Evolutionary conservation across 2,329 filamentous ascomycete species (phyloP), one percentile per base, ranked within the genome.

Genomic region (Diplodia sapinea): DNA sequence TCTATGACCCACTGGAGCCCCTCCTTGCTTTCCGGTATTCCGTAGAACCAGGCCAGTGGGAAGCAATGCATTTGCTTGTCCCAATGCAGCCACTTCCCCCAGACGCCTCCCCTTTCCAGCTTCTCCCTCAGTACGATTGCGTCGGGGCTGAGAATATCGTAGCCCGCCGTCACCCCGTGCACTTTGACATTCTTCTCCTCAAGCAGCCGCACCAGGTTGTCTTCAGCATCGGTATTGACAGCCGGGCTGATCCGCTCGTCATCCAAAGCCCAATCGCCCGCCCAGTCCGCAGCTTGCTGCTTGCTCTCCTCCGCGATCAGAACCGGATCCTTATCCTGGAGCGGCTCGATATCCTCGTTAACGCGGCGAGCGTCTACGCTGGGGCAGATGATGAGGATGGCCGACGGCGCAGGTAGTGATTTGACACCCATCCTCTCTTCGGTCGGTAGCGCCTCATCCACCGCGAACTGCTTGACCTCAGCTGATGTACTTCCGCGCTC

Each of bases 11-110:
- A 86, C 1, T 82, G 76, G 36, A 82, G 76, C 0, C 74, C 82
- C 68, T 83, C 75, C 36, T 76, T 79, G 2, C 82, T 80, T 70
- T 87, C 85, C 4, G 72, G 75, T 31, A 87, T 47, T 0, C 80
- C 79, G 70, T 84, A 87, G 1, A 78, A 75, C 55, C 81, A 82
- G 1, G 83, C 81, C 43, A 88, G 73, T 1, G 84, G 80, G 64
- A 87, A 88, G 68, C 84, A 86, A 73, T 88, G 86, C 84, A 88
- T 88, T 75, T 87, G 84, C 20, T 82, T 82, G 20, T 86, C 81
- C 86, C 86, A 88, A 11, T 86, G 78, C 50, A 88, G 70, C 87
- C 86, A 88, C 66, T 84, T 78, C 0, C 86, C 86, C 1, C 74
- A 59, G 0, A 88, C 79, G 0, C 81, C 79, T 20, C 76, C 72